Evolutionary conservation across 2,329 filamentous ascomycete genomes (phyloP), one percentile per base, ranked within the genome.

Genomic region (Aureobasidium namibiae): DNA sequence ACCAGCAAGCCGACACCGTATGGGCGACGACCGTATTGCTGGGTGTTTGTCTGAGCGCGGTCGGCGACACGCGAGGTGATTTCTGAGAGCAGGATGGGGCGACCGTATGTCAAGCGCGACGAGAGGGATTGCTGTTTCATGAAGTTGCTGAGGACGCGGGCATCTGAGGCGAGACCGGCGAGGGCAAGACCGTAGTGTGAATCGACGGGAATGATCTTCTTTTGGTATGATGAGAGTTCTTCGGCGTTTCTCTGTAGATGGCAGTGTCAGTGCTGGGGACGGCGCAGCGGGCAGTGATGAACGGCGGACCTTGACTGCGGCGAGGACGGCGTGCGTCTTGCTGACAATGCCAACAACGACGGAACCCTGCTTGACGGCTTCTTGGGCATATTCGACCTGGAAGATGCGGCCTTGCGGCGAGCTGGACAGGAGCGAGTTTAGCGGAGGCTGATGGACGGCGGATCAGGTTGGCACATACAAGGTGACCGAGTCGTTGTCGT

Each of bases 401-500:
- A 99, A 99, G 81, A 99, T 97, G 73, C 94, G 90, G 73, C 94
- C 94, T 82, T 99, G 94, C 64, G 94, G 94, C 69, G 94, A 99
- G 85, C 92, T 96, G 70, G n/a, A 56, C n/a, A 24, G 36, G 29
- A 9, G 10, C n/a, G n/a, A 24, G 36, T 24, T 50, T 45, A 49
- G 29, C 16, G 44, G 38, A 26, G 23, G 33, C 45, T 45, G 56
- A 56, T 31, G 23, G 36, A 50, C 24, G 42, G 26, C 42, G 13
- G 34, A 10, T 29, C 9, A 49, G 46, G 34, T 34, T n/a, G 41
- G 14, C 41, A 77, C 87, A 78, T 82, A 96, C 91, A 97, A 99
- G 78, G 94, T 99, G 78, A 97, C 92, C 64, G 92, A 95, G 78
- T 99, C 94, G 85, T 99, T 99, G 81, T 99, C 94, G 83, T 99